A percentile compares a stretch with the other conserved stretches of the same genome.
Conservation (phyloP, 192 early-diverging fungal genomes). For the Coemansia erecta region DNA sequence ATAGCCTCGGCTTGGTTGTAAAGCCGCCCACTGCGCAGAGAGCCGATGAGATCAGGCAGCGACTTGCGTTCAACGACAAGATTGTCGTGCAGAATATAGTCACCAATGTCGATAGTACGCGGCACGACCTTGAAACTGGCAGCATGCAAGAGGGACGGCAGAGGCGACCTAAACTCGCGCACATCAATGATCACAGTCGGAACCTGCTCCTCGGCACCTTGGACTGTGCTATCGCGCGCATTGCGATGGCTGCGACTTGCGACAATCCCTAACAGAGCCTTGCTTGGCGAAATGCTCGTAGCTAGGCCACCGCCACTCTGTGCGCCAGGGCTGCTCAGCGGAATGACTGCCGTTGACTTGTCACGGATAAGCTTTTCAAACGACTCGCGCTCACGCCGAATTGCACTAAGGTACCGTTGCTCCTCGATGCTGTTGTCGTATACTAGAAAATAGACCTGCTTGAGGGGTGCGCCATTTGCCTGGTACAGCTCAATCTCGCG, state of each 20-base stretch:
- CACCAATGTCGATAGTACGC: slow-evolving; percentile 87
- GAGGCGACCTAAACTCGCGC: slow-evolving; percentile 87
- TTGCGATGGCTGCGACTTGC: slow-evolving; percentile 26
- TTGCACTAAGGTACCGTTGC: slow-evolving; percentile 79
- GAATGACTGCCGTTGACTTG: slow-evolving; percentile 68
- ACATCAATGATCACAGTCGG: slow-evolving; percentile 76
- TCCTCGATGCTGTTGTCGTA: slow-evolving; percentile 96
- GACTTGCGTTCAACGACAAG: slow-evolving; percentile 94
- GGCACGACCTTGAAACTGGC: slow-evolving; percentile 72
- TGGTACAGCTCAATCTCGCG: slow-evolving; percentile 78
- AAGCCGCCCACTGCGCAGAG: slow-evolving; percentile 79
- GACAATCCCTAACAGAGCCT: slow-evolving; percentile 10
- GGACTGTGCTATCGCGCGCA: slow-evolving; percentile 10
- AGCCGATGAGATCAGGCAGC: slow-evolving; percentile 80
- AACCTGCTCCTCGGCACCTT: slow-evolving; percentile 1
- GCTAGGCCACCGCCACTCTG: not conserved
- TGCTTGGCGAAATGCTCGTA: slow-evolving; percentile 20
- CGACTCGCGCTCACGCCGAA: slow-evolving; percentile 87
- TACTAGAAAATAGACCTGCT: slow-evolving; percentile 88
- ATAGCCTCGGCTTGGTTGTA: slow-evolving; percentile 91
- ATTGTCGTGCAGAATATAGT: slow-evolving; percentile 84
- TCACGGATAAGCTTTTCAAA: slow-evolving; percentile 91
- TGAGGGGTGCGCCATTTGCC: slow-evolving; percentile 48
- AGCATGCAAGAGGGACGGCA: slow-evolving; percentile 84
- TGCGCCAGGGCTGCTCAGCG: slow-evolving; percentile 11